These are phyloP conservation scores for Gaertneriomyces sp. DNA, from an alignment of 192 early-diverging fungal genomes.

Conservation along the genomic window DNA sequence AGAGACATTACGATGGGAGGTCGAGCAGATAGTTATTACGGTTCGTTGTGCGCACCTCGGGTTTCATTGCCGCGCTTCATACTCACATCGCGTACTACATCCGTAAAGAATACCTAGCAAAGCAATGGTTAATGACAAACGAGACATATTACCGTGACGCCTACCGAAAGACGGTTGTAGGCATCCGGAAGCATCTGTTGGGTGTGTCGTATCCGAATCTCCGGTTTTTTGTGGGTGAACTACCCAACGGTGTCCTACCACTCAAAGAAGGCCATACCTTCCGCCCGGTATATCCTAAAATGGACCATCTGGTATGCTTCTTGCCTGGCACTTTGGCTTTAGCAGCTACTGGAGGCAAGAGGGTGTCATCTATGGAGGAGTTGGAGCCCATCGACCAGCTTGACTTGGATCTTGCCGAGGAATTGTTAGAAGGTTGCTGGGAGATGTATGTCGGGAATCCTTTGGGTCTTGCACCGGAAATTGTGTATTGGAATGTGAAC, in stretches of 20 bases:
- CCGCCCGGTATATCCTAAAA: constrained; percentile 48
- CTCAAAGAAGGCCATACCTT: not conserved
- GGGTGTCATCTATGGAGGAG: constrained; percentile 32
- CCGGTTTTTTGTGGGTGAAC: constrained; percentile 66
- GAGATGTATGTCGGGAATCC: constrained; percentile 76
- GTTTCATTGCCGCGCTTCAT: not conserved
- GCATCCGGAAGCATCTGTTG: constrained; percentile 65
- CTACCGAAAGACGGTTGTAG: constrained; percentile 61
- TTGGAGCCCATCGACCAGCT: constrained; percentile 41
- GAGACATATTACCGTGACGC: constrained; percentile 61
- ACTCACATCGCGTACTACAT: not conserved
- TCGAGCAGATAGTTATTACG: constrained; percentile 87
- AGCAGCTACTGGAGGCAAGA: constrained; percentile 61
- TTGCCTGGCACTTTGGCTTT: constrained; percentile 79
- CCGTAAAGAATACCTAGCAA: constrained; percentile 78
- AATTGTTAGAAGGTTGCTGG: constrained; percentile 71
- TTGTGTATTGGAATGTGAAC: constrained; percentile 67
- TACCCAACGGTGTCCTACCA: not conserved
- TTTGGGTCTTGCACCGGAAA: constrained; percentile 81
- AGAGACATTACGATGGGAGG: constrained; percentile 70
- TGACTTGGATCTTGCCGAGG: constrained; percentile 68
- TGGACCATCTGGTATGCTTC: constrained; percentile 96
- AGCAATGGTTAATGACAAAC: constrained; percentile 78
- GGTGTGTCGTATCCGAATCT: constrained; percentile 53
- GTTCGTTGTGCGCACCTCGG: constrained; percentile 31